Percentiles rank a stretch among this genome's conserved stretches.
These are phyloP conservation scores for Setomelanomma holmii DNA, from an alignment of 2,329 filamentous ascomycete species.

Conservation along the genomic window DNA sequence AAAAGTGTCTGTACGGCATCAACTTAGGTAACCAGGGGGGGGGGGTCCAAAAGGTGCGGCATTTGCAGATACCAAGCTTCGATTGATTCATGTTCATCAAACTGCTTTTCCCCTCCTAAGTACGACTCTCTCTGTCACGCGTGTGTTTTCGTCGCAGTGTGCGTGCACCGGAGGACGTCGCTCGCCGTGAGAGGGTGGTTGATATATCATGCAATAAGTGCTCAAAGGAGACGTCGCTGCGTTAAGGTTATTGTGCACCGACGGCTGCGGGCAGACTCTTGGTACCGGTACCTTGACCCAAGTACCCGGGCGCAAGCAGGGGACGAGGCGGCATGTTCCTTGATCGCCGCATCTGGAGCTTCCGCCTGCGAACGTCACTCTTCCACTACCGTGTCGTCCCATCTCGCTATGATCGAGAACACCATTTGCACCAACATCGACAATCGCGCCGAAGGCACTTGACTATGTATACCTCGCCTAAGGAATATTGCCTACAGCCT, in stretches of 20 bases:
- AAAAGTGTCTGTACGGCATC: conserved; percentile 6
- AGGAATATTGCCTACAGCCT: not conserved
- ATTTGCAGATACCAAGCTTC: conserved; percentile 21
- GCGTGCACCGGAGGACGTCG: conserved; percentile 16
- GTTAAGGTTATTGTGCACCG: conserved; percentile 36
- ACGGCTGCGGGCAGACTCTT: conserved; percentile 20
- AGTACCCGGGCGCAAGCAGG: conserved; percentile 4
- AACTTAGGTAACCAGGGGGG: conserved; percentile 6
- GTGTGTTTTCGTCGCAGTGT: conserved; percentile 8
- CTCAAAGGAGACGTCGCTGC: conserved; percentile 37
- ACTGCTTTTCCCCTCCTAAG: not conserved
- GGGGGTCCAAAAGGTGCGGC: conserved; percentile 13
- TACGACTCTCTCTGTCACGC: conserved; percentile 5
- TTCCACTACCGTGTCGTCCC: conserved; percentile 1
- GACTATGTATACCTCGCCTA: no score
- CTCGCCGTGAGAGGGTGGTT: conserved; percentile 11
- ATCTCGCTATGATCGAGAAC: not conserved
- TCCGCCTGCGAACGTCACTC: conserved; percentile 12
- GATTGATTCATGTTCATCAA: conserved; percentile 10
- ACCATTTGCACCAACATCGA: not conserved
- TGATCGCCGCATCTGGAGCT: conserved; percentile 5
- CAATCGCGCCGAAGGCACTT: no score
- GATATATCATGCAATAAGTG: conserved; percentile 28
- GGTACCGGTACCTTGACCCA: conserved; percentile 22
- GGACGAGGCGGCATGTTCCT: conserved; percentile 11